Percentiles rank a stretch among this genome's conserved stretches.
Evolutionary conservation across 768 basidiomycete genomes (phyloP).

Genomic region (Panellus pusillus): DNA sequence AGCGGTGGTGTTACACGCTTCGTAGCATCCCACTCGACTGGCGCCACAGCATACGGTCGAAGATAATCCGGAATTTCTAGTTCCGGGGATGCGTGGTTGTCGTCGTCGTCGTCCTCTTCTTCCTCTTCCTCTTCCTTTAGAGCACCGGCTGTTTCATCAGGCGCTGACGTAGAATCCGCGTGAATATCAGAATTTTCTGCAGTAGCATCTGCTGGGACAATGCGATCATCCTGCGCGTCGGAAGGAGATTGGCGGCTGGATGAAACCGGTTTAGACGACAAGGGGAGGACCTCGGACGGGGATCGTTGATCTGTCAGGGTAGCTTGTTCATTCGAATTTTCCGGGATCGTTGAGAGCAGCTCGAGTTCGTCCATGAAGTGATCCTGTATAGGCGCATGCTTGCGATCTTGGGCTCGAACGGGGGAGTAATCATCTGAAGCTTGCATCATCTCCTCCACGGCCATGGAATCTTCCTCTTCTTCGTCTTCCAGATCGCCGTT

Average conservation of each 20-base stretch:
- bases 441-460: slow-evolving; percentile 16
- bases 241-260: not conserved
- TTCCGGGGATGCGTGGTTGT: slow-evolving; percentile 16
- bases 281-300: not conserved
- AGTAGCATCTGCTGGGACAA: not conserved
- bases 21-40: slow-evolving; percentile 64
- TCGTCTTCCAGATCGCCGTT: slow-evolving; percentile 3
- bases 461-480: slow-evolving; percentile 7
- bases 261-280: not conserved
- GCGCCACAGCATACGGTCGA: slow-evolving; percentile 68
- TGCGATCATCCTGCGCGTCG: not conserved
- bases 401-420: not conserved
- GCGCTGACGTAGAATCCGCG: not conserved
- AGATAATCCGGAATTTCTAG: slow-evolving; percentile 53
- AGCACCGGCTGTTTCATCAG: slow-evolving; percentile 16
- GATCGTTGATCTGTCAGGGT: not conserved
- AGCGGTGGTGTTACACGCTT: slow-evolving; percentile 62
- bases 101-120: slow-evolving; percentile 33
- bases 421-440: slow-evolving; percentile 1
- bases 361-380: not conserved
- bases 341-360: not conserved
- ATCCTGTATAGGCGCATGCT: not conserved
- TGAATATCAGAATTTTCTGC: not conserved
- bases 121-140: slow-evolving; percentile 15
- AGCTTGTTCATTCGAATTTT: not conserved